Base-by-base conservation (phyloP, 805 yeast species). In the Starmerella bombi region DNA sequence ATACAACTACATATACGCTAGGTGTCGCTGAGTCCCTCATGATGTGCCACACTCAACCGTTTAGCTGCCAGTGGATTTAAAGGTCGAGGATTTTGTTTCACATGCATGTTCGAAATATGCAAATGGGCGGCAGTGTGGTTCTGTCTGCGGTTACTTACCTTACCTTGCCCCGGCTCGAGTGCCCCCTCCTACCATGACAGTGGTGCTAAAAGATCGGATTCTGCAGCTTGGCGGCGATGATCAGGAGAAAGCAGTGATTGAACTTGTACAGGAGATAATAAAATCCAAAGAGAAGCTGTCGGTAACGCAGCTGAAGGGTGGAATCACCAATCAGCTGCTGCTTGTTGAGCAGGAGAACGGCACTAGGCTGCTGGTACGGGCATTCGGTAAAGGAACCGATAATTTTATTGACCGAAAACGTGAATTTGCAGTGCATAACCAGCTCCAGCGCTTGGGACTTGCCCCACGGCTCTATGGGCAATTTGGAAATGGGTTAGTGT, bases 311-410 rank as follows among this genome's bases (percentile, higher is more conserved):
- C 50, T 60, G 21, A 59, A 52, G 37, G 64, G 64, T n/a, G 64
- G 64, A 20, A 59, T 60, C 55, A 60, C 64, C 31, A 60, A 60
- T 50, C 54, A 54, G 50, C 53, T 60, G 32, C 46, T 59, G 15
- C 44, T 56, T 25, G 61, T 57, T 4, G 48, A 37, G 29, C 51
- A 45, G 27, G 21, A 31, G 20, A 33, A 31, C 21, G 48, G 45
- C 17, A 37, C 34, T 15, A 37, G 45, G n/a, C 39, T 48, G 32
- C 64, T 80, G 15, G 75, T 80, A 41, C 63, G 91, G 43, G 76
- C 80, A 0, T 80, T 80, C 50, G 91, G 91, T 7, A 69, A 72
- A 42, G 85, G 85, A 10, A 80, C 91, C 1, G 70, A 68, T 40
- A 61, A 75, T 28, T 78, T 80, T 37, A 80, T 80, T 25, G 85